Conservation (phyloP, 2,329 filamentous ascomycete species). For the Colletotrichum plurivorum region DNA sequence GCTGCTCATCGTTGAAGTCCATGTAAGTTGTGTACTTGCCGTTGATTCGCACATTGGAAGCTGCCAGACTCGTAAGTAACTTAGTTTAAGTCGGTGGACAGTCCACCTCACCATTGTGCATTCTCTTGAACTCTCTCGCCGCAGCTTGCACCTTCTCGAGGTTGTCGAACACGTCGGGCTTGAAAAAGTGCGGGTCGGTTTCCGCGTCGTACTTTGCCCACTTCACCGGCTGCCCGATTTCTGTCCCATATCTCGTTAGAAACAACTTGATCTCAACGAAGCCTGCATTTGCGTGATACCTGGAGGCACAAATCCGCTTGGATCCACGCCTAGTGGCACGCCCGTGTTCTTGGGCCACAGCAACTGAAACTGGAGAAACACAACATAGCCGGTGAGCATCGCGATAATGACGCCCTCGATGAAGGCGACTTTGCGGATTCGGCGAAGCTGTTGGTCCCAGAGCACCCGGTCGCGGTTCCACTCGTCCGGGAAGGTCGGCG, state of each 20-base stretch:
- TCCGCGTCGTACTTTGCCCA: slow-evolving; percentile 32
- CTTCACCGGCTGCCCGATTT: slow-evolving; percentile 28
- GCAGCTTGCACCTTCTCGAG: slow-evolving; percentile 21
- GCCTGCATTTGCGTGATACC: background rate
- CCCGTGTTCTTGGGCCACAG: background rate
- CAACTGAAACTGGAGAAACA: slow-evolving; percentile 3
- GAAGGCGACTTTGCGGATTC: slow-evolving; percentile 10
- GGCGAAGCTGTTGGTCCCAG: slow-evolving; percentile 16
- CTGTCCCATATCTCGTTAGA: background rate
- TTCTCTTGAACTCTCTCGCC: slow-evolving; percentile 28
- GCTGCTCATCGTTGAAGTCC: slow-evolving; percentile 17
- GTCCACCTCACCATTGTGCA: slow-evolving; percentile 16
- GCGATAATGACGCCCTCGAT: slow-evolving; percentile 10
- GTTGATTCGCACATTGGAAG: slow-evolving; percentile 27
- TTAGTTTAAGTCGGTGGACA: background rate
- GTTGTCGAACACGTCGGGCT: slow-evolving; percentile 24
- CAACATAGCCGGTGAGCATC: slow-evolving; percentile 4
- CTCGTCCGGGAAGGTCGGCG: slow-evolving; percentile 20
- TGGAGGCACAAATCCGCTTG: slow-evolving; percentile 29
- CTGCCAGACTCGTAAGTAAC: background rate
- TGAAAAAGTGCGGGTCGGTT: slow-evolving; percentile 27
- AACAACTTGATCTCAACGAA: no score
- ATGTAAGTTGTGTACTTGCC: slow-evolving; percentile 32
- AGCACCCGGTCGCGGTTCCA: slow-evolving; percentile 22
- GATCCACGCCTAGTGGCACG: slow-evolving; percentile 21